Base-by-base conservation (phyloP, 208 protist genomes). In the Blastocrithidia nonstop region DNA sequence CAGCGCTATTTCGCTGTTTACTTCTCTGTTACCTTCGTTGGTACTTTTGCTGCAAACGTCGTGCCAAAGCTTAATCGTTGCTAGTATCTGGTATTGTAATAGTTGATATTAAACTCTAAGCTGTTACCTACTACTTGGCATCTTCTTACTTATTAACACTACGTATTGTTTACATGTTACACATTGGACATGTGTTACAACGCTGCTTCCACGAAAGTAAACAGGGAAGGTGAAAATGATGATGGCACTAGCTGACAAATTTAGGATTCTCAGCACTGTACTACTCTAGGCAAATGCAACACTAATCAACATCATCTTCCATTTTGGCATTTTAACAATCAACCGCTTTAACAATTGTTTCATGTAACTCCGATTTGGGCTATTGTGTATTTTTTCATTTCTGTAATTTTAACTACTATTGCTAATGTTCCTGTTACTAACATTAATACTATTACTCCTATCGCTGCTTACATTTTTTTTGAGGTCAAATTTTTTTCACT, bases 141-240 rank as follows among this genome's bases (percentile, higher is more conserved):
- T 53, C 59, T n/a, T 45, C 35, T 7, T 51, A 22, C 2, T 66
- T 62, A 16, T 52, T 72, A 0, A 77, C 38, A 2, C 69, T 58
- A 40, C 46, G 52, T 7, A 82, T 54, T 7, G 67, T 76, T 37
- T 78, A 62, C 1, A 67, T 51, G 35, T 61, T 62, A 58, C 76
- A 86, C 64, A 86, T 67, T 17, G 76, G 76, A 45, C 76, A 86
- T 39, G 45, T 48, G 65, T 74, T 82, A 54, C 69, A 79, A 29
- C 76, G 76, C 47, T 82, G 66, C 58, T 86, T 86, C 76, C 76
- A 86, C 39, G 55, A 42, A 57, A 82, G 66, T 22, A 86, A 47
- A 43, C 76, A 86, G 8, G 71, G 59, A 0, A 81, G 40, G 45
- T 86, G 76, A 40, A 86, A 86, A 43, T 78, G 71, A 33, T 86